A percentile compares a stretch with the other conserved stretches of the same genome.
Evolutionary conservation across 2,329 filamentous ascomycete genomes (phyloP).

Genomic region (Cryphonectria radicalis): DNA sequence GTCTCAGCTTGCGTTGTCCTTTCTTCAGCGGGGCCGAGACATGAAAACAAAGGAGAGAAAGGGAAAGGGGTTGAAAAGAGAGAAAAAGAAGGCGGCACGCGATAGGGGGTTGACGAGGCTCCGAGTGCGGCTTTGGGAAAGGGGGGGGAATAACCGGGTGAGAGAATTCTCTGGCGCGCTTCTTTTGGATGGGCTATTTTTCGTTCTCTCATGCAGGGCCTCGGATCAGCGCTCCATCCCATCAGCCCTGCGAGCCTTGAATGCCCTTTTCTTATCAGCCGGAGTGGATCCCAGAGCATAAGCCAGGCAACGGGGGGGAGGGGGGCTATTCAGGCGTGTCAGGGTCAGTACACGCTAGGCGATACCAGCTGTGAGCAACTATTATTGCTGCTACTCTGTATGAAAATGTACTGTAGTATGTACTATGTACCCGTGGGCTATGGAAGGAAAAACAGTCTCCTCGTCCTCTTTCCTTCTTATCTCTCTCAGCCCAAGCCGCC

Average conservation of each 20-base stretch:
- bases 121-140: background rate
- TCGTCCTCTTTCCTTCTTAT: no score
- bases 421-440: no score
- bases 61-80: no score
- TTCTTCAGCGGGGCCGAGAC: background rate
- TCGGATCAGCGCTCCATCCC: background rate
- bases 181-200: no score
- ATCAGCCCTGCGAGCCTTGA: background rate
- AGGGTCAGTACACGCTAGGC: background rate
- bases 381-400: background rate
- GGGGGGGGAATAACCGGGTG: no score
- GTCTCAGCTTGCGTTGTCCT: background rate
- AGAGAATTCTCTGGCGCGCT: background rate
- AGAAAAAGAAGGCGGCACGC: no score
- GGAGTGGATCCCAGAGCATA: background rate
- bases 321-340: background rate
- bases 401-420: no score
- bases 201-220: constrained; percentile 2
- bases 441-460: no score
- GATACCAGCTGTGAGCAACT: background rate
- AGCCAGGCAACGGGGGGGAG: background rate
- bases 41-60: background rate
- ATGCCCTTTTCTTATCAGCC: background rate
- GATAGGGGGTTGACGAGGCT: background rate
- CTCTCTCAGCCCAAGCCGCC: no score